A percentile compares a stretch with the other conserved stretches of the same genome.
Conservation (phyloP, 2,329 filamentous ascomycete genomes). For the Nothopassalora personata region DNA sequence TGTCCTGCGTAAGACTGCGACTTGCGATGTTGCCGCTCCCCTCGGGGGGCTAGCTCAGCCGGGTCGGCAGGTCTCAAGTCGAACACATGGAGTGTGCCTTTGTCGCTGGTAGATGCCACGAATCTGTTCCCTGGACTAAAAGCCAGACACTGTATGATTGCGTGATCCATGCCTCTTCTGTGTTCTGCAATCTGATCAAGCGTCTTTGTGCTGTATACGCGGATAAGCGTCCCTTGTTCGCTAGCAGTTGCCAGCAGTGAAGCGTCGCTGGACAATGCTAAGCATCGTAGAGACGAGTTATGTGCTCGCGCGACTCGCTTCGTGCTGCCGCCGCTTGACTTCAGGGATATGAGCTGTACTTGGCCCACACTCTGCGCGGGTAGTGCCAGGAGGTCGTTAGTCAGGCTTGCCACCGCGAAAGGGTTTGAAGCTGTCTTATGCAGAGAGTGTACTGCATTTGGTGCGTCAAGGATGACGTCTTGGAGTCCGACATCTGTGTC, state of each 20-base stretch:
- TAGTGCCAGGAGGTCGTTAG: conserved; percentile 68
- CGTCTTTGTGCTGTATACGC: conserved; percentile 74
- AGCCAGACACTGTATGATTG: conserved; percentile 78
- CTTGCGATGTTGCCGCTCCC: conserved; percentile 19
- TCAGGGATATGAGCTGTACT: conserved; percentile 76
- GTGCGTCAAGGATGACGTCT: conserved; percentile 13
- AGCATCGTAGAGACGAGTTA: conserved; percentile 67
- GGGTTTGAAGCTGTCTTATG: conserved; percentile 87
- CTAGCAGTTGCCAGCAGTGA: conserved; percentile 83
- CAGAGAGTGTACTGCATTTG: conserved; percentile 44
- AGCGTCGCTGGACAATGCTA: conserved; percentile 75
- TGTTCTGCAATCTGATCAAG: conserved; percentile 79
- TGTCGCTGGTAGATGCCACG: conserved; percentile 91
- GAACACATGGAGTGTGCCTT: conserved; percentile 91
- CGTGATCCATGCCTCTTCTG: conserved; percentile 80
- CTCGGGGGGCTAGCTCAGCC: conserved; percentile 2
- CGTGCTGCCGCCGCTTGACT: conserved; percentile 56
- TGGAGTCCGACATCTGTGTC: background rate
- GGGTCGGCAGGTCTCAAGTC: conserved; percentile 60
- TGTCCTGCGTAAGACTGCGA: conserved; percentile 16
- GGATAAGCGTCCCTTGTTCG: conserved; percentile 84
- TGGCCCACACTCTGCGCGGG: conserved; percentile 85
- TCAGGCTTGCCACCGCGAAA: conserved; percentile 72
- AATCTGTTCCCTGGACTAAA: conserved; percentile 77
- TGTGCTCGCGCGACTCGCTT: conserved; percentile 95